A percentile compares a stretch with the other conserved stretches of the same genome.
Evolutionary conservation across 116 monocot species (phyloP).

Genomic region (Dioscorea cayenensis): DNA sequence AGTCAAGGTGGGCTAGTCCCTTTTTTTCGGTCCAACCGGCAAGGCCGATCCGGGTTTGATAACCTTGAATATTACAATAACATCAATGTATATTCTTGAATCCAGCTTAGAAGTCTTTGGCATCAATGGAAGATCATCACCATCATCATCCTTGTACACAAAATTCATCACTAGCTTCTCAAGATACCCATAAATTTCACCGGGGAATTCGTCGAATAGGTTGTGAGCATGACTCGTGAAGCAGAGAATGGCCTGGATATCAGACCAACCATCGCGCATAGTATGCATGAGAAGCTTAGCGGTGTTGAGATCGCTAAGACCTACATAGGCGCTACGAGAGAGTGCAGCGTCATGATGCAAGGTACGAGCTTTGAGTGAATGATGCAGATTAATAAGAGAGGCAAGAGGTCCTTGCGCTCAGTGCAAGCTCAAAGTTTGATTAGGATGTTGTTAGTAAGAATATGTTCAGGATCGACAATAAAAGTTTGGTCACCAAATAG

Average conservation of each 20-base stretch:
- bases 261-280: conserved; percentile 52
- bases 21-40: too few species aligned
- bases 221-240: background rate
- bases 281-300: conserved; percentile 67
- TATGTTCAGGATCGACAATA: too few species aligned
- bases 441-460: conserved; percentile 62
- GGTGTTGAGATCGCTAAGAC: conserved; percentile 48
- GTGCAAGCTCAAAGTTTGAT: conserved; percentile 62
- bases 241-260: conserved; percentile 36
- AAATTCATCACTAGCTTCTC: conserved; percentile 24
- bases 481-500: too few species aligned
- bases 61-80: too few species aligned
- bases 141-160: background rate
- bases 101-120: conserved; percentile 46
- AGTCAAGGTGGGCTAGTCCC: too few species aligned
- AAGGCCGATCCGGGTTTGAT: too few species aligned
- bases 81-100: conserved; percentile 70
- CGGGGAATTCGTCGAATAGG: background rate
- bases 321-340: conserved; percentile 65
- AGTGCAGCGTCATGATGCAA: conserved; percentile 52
- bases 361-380: conserved; percentile 31
- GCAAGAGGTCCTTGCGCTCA: conserved; percentile 49
- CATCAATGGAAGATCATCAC: conserved; percentile 21
- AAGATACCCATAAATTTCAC: conserved; percentile 7
- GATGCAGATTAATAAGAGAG: conserved; percentile 27